Evolutionary conservation across 2,329 filamentous ascomycete genomes (phyloP).

Genomic region (Colletotrichum sidae): DNA sequence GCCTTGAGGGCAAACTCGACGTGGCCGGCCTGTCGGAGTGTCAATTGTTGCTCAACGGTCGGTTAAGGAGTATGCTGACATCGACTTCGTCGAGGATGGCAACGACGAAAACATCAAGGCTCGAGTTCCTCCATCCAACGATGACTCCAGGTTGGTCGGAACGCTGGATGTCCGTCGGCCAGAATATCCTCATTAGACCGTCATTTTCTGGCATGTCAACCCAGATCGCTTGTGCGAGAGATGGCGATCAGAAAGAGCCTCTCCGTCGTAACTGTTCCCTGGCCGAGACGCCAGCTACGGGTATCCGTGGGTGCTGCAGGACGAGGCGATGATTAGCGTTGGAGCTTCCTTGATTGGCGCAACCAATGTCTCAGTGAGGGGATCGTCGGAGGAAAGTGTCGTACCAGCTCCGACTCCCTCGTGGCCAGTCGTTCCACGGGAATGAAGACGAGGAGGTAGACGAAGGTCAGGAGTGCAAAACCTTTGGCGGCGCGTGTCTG

Average conservation of each 20-base stretch:
- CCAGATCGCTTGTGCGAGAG: constrained; percentile 42
- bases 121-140: constrained; percentile 95
- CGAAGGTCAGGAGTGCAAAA: constrained; percentile 82
- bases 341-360: constrained; percentile 39
- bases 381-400: constrained; percentile 45
- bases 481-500: constrained; percentile 88
- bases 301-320: constrained; percentile 81
- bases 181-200: constrained; percentile 98
- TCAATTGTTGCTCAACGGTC: constrained; percentile 19
- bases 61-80: constrained; percentile 60
- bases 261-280: constrained; percentile 93
- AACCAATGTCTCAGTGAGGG: constrained; percentile 30
- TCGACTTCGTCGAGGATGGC: constrained; percentile 92
- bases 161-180: constrained; percentile 86
- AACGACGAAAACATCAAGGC: constrained; percentile 89
- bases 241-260: constrained; percentile 84
- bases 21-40: constrained; percentile 70
- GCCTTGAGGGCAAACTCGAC: constrained; percentile 90
- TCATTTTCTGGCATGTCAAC: constrained; percentile 77
- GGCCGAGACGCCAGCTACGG: constrained; percentile 86
- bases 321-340: constrained; percentile 39
- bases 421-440: constrained; percentile 86
- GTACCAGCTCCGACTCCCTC: constrained; percentile 83
- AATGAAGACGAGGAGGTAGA: constrained; percentile 87
- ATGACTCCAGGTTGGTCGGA: constrained; percentile 84